Percentiles rank a stretch among this genome's conserved stretches.
phyloP scores from a whole-genome alignment of 352 stramenopile genomes.

The Pilasporangium apinafurcum region DNA sequence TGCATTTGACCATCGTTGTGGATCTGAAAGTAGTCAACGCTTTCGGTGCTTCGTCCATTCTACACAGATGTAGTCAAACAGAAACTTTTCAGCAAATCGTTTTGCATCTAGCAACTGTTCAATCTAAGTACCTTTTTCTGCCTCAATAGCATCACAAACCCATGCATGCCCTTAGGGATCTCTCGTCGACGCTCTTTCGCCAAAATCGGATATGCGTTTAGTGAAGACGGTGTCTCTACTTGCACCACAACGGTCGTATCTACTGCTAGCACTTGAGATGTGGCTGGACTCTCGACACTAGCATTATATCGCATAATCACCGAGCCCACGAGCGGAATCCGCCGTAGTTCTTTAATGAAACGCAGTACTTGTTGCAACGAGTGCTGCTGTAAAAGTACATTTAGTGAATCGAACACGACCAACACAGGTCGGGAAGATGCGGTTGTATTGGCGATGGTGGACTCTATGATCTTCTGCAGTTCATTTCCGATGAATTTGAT shows the following conservation, averaged over 20 bases:
- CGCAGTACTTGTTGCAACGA: slow-evolving; percentile 31
- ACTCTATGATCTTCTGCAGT: slow-evolving; percentile 21
- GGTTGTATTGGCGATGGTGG: slow-evolving; percentile 2
- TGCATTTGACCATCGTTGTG: slow-evolving; percentile 9
- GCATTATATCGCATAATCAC: slow-evolving; percentile 45
- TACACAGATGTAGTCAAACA: slow-evolving; percentile 9
- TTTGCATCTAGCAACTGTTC: not conserved
- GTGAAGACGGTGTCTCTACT: slow-evolving; percentile 50
- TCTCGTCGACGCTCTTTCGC: slow-evolving; percentile 51
- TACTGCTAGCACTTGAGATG: slow-evolving; percentile 17
- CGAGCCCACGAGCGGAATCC: slow-evolving; percentile 24
- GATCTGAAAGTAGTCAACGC: slow-evolving; percentile 56
- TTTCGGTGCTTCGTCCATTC: slow-evolving; percentile 62
- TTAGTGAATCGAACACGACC: slow-evolving; percentile 61
- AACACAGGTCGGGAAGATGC: slow-evolving; percentile 25
- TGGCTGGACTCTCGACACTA: slow-evolving; percentile 9
- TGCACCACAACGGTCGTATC: slow-evolving; percentile 41
- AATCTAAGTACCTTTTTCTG: slow-evolving; percentile 53
- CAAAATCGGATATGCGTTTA: slow-evolving; percentile 47
- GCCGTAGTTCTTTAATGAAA: slow-evolving; percentile 31
- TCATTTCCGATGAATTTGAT: no score
- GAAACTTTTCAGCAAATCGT: slow-evolving; percentile 1
- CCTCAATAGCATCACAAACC: slow-evolving; percentile 45
- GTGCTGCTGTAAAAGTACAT: slow-evolving; percentile 45
- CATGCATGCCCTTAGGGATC: slow-evolving; percentile 54